Evolutionary conservation across 768 basidiomycete genomes (phyloP).

Genomic region (Calocybe cyanea): DNA sequence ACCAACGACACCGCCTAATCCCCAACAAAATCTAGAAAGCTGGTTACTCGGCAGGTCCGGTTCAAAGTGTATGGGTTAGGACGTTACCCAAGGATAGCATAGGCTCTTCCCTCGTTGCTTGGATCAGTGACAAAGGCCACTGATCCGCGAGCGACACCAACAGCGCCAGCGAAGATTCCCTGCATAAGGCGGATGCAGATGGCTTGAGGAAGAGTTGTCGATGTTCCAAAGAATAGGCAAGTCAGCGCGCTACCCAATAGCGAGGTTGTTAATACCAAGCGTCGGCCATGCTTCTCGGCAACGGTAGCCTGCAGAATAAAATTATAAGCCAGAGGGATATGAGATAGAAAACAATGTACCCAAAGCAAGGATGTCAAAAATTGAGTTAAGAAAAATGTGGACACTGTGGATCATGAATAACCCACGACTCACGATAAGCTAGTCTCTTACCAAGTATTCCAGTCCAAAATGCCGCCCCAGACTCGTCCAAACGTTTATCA

Average conservation of each 20-base stretch:
- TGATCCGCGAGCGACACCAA: constrained; percentile 90
- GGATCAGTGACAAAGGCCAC: constrained; percentile 85
- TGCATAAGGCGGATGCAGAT: constrained; percentile 84
- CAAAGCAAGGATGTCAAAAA: constrained; percentile 93
- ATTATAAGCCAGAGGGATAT: constrained; percentile 7
- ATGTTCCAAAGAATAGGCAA: constrained; percentile 75
- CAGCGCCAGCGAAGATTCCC: constrained; percentile 89
- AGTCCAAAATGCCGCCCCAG: constrained; percentile 86
- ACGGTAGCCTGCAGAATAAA: constrained; percentile 68
- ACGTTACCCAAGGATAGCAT: constrained; percentile 81
- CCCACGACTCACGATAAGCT: constrained; percentile 2
- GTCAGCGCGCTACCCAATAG: constrained; percentile 82
- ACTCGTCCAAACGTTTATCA: constrained; percentile 68
- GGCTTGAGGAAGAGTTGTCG: constrained; percentile 72
- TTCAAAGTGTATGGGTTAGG: not conserved
- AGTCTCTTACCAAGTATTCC: constrained; percentile 68
- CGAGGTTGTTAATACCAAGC: constrained; percentile 80
- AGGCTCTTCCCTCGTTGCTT: constrained; percentile 92
- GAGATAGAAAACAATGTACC: constrained; percentile 39
- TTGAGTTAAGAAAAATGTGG: constrained; percentile 91
- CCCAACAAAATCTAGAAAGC: constrained; percentile 80
- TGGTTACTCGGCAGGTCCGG: constrained; percentile 1
- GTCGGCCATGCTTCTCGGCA: constrained; percentile 85
- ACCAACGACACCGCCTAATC: constrained; percentile 90
- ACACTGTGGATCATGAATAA: constrained; percentile 40